Evolutionary conservation across 169 alveolate genomes (phyloP).

Genomic region (Sarcocystis neurona): DNA sequence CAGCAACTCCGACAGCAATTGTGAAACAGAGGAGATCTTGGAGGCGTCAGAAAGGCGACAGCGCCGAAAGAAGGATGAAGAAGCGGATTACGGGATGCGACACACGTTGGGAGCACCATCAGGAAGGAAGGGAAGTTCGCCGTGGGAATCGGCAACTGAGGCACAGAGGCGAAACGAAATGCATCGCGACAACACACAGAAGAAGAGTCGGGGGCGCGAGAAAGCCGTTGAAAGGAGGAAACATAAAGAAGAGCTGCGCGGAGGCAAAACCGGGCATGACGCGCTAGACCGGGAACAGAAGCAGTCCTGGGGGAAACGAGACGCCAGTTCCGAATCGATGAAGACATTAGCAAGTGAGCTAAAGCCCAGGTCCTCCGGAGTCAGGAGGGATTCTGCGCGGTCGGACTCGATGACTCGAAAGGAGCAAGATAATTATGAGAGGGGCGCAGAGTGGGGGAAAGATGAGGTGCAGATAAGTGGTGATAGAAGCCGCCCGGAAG

Average conservation of each 20-base stretch:
- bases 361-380: neutral
- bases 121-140: neutral
- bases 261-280: too few relatives aligned
- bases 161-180: neutral
- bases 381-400: neutral
- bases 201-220: neutral
- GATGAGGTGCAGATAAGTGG: neutral
- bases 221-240: neutral
- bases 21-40: too few relatives aligned
- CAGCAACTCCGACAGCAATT: too few relatives aligned
- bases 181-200: neutral
- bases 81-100: too few relatives aligned
- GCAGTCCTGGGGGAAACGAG: too few relatives aligned
- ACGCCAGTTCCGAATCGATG: too few relatives aligned
- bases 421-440: neutral
- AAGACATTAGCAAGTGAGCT: neutral
- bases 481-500: neutral
- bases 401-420: neutral
- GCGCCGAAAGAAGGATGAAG: too few relatives aligned
- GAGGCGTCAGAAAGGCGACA: too few relatives aligned
- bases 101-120: neutral
- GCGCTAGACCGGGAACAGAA: neutral
- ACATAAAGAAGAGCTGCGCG: too few relatives aligned
- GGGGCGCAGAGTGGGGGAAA: neutral
- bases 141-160: neutral